Conservation (phyloP, 371 early-diverging fungal species). For the Nosema muscidifuracis region DNA sequence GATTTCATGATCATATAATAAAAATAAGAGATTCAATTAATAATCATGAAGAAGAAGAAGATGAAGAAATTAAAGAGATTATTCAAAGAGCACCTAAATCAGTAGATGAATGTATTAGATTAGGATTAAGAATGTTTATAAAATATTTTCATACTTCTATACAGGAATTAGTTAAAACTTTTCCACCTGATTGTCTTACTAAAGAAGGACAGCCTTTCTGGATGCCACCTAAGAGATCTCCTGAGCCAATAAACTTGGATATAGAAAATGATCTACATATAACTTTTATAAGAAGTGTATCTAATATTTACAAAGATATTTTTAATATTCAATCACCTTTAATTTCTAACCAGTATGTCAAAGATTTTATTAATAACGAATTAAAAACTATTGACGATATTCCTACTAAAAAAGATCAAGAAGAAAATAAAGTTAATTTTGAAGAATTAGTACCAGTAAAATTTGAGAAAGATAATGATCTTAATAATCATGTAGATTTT, state of each 20-base stretch:
- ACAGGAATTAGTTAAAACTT: constrained; percentile 59
- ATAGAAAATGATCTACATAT: constrained; percentile 70
- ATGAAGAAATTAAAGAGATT: constrained; percentile 72
- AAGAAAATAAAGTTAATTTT: constrained; percentile 49
- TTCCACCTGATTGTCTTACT: constrained; percentile 67
- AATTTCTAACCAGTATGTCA: constrained; percentile 73
- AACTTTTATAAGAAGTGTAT: constrained; percentile 79
- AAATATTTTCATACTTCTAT: constrained; percentile 51
- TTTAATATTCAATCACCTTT: constrained; percentile 74
- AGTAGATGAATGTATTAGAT: constrained; percentile 64
- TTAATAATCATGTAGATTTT: constrained; percentile 97
- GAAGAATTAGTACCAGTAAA: constrained; percentile 65
- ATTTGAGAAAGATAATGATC: constrained; percentile 98
- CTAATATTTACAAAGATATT: constrained; percentile 73
- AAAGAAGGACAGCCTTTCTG: constrained; percentile 84
- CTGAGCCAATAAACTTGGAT: constrained; percentile 66
- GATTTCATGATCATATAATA: constrained; percentile 68
- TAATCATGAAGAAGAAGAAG: background rate
- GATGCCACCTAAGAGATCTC: constrained; percentile 95
- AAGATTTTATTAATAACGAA: constrained; percentile 73
- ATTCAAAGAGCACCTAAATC: constrained; percentile 86
- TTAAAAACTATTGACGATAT: constrained; percentile 53
- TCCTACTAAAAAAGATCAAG: background rate
- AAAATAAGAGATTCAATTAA: constrained; percentile 20
- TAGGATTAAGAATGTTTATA: constrained; percentile 46